Base-by-base conservation (phyloP, 805 yeast genomes). In the Myxozyma kluyveri region DNA sequence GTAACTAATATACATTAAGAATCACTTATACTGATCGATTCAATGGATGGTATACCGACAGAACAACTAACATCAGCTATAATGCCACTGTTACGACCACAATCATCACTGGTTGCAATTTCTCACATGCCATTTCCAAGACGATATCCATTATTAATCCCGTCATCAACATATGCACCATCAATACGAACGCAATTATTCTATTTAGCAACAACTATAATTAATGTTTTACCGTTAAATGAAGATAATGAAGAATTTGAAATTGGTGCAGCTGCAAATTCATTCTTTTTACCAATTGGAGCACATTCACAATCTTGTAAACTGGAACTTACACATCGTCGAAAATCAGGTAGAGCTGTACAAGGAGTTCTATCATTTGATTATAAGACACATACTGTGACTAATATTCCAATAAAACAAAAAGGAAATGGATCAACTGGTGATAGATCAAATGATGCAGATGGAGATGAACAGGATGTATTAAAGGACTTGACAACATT, bases 281-380 rank as follows among this genome's bases (percentile, higher is more conserved):
- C 63, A 14, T 68, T 83, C 40, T 68, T 72, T 39, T 63, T 84
- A 17, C 85, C 86, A 2, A 69, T 73, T 4, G 76, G 76, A 1
- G 64, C 77, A 45, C 86, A 88, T 63, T 68, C 70, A 32, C 55
- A 67, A 1, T 56, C 26, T 0, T 84, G 80, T 67, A 69, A 69
- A 33, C 64, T 83, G 2, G 72, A 71, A 2, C 65, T 93, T 49
- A 80, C 77, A 4, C 86, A 83, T 61, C 76, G 93, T 52, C 76
- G 97, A 49, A 86, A 86, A 63, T 86, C 96, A 0, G 99, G 99
- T 0, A 76, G 96, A 46, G 79, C 95, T 0, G 63, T 84, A 23
- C 67, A 73, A 1, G 83, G 82, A 49, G 65, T 71, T 5, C 87
- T 79, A 63, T 65, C 63, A 4, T 72, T 88, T 2, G 78, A 88